These are phyloP conservation scores for Hyaloperonospora brassicae DNA, from an alignment of 352 stramenopile genomes.

Conservation along the genomic window DNA sequence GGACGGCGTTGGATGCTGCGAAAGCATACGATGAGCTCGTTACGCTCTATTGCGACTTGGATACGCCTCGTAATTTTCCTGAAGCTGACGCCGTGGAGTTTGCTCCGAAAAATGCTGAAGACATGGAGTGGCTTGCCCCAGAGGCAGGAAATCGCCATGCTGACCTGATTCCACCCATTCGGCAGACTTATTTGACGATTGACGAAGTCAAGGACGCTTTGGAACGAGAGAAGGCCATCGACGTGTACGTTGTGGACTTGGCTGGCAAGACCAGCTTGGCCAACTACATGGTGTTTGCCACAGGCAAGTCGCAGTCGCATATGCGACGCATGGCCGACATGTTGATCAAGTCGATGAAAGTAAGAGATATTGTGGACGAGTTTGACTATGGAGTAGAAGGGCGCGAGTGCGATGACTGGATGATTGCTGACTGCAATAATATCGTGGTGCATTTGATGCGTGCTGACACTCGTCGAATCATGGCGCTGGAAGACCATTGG, in stretches of 20 bases:
- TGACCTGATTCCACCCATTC: constrained; percentile 60
- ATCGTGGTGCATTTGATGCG: constrained; percentile 87
- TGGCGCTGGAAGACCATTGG: constrained; percentile 75
- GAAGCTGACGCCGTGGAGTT: constrained; percentile 11
- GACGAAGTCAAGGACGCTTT: constrained; percentile 60
- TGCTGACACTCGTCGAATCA: constrained; percentile 61
- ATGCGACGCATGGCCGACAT: constrained; percentile 86
- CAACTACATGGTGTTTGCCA: constrained; percentile 87
- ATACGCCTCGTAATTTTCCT: constrained; percentile 69
- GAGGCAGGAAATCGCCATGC: constrained; percentile 64
- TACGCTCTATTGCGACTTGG: constrained; percentile 66
- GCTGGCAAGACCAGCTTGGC: constrained; percentile 72
- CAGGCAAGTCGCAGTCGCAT: constrained; percentile 68
- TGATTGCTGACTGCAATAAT: constrained; percentile 88
- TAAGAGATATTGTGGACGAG: constrained; percentile 49
- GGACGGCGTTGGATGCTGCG: constrained; percentile 72
- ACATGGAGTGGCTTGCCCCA: constrained; percentile 54
- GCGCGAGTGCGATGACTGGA: constrained; percentile 88
- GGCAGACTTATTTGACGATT: constrained; percentile 63
- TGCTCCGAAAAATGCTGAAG: constrained; percentile 1
- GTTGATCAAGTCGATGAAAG: constrained; percentile 82
- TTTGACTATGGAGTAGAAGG: constrained; percentile 82
- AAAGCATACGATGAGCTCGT: constrained; percentile 81
- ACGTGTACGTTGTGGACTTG: constrained; percentile 71
- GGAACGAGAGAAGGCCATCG: constrained; percentile 64